These are phyloP conservation scores for Podospora pseudoanserina DNA, from an alignment of 495 filamentous ascomycete species.

Conservation along the genomic window DNA sequence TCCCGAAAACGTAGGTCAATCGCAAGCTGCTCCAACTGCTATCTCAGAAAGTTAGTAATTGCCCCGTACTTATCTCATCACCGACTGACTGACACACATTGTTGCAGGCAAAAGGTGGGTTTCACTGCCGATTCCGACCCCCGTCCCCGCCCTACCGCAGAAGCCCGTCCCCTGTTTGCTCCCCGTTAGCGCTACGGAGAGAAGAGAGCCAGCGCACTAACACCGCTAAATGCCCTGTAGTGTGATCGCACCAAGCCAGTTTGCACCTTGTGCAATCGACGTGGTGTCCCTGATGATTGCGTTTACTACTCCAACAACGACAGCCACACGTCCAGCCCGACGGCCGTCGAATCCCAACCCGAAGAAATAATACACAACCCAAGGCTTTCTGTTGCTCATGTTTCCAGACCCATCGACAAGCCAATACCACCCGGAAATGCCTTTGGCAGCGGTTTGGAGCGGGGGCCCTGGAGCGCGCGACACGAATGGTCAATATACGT, in stretches of 20 bases:
- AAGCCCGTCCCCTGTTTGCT: neutral
- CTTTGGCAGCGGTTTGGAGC: neutral
- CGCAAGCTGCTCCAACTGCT: neutral
- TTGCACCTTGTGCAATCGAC: neutral
- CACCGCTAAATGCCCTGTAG: neutral
- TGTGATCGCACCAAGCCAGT: neutral
- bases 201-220: neutral
- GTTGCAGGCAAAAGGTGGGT: neutral
- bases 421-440: neutral
- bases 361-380: neutral
- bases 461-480: neutral
- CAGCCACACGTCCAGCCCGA: neutral
- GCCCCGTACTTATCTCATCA: neutral
- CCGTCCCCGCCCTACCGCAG: no score
- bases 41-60: neutral
- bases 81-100: no score
- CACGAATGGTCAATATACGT: neutral
- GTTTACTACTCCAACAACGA: neutral
- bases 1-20: neutral
- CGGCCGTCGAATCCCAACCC: neutral
- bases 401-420: neutral
- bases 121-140: neutral
- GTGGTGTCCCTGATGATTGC: neutral
- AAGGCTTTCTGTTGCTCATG: neutral
- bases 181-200: neutral